These are phyloP conservation scores for Debaryomyces sp. DNA, from an alignment of 1,139 yeast species.

Conservation along the genomic window DNA sequence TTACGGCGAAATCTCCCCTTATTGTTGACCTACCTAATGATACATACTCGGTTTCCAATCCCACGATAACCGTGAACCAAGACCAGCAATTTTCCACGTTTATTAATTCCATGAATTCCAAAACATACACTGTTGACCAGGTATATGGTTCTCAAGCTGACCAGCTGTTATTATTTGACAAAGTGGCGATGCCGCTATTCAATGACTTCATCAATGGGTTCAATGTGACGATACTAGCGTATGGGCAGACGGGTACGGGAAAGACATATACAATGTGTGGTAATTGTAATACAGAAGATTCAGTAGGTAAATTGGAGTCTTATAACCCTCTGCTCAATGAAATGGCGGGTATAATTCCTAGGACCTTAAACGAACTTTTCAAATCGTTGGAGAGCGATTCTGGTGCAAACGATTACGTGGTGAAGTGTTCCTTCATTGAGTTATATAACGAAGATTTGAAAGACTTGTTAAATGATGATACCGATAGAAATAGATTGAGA, in stretches of 20 bases:
- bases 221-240: conserved; percentile 81
- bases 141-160: conserved; percentile 75
- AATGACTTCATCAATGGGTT: conserved; percentile 68
- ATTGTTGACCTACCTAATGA: conserved; percentile 65
- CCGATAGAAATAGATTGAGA: conserved; percentile 41
- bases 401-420: conserved; percentile 49
- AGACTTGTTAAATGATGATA: conserved; percentile 57
- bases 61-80: conserved; percentile 45
- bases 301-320: conserved; percentile 6
- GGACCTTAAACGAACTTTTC: conserved; percentile 60
- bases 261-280: conserved; percentile 91
- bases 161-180: conserved; percentile 57
- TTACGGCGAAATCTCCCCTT: conserved; percentile 69
- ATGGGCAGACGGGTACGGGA: conserved; percentile 92
- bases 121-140: conserved; percentile 69
- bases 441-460: conserved; percentile 71
- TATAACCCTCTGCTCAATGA: conserved; percentile 22
- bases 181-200: conserved; percentile 66
- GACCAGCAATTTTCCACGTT: conserved; percentile 28
- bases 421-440: conserved; percentile 73
- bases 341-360: conserved; percentile 69
- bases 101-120: conserved; percentile 26
- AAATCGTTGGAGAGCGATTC: conserved; percentile 31
- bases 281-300: conserved; percentile 20
- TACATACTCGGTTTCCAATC: conserved; percentile 37